Evolutionary conservation across 129 eudicot species (phyloP), one percentile per base, ranked within the genome.

Genomic region (Flaveria brownii): DNA sequence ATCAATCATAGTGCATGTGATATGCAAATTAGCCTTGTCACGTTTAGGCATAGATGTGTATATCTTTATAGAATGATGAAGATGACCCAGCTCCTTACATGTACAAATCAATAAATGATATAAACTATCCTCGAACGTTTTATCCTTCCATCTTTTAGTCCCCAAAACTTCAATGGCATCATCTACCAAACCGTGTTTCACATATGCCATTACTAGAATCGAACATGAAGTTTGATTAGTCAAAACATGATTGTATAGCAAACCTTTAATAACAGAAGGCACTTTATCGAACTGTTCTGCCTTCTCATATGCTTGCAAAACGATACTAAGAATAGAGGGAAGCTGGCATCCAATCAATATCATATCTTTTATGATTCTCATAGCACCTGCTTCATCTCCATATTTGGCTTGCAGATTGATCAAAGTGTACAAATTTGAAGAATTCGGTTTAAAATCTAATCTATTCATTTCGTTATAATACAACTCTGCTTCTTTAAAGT

Each of bases 61-160:
- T 51, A 94, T 89, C 84, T 81, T 86, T 68, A 87, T 76, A 63
- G 97, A 91, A 84, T 86, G 85, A 62, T 91, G 87, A 6, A 75
- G 86, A 79, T 60, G 73, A 45, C 87, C 92, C 77, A 83, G 55
- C 78, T 94, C 98, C 74, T 94, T 94, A 84, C 96, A 94, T 3
- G 96, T 84, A 71, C 97, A 94, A 79, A 94, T 94, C 47, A 94
- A 65, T 65, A 94, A 87, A 82, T 94, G 98, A 75, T 88, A 91
- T 70, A 94, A 83, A 80, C 91, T 89, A 46, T 94, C 97, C 83
- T 94, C 97, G 66, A 91, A 94, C 71, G 66, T 45, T 54, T 72
- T 78, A 84, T 94, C 98, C 80, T 81, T 67, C 98, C 98, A 94
- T 64, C 69, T 76, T 81, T 94, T 94, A 16, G 83, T 78, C 72